Base-by-base conservation (phyloP, 208 protist species). In the Strigomonas culicis region DNA sequence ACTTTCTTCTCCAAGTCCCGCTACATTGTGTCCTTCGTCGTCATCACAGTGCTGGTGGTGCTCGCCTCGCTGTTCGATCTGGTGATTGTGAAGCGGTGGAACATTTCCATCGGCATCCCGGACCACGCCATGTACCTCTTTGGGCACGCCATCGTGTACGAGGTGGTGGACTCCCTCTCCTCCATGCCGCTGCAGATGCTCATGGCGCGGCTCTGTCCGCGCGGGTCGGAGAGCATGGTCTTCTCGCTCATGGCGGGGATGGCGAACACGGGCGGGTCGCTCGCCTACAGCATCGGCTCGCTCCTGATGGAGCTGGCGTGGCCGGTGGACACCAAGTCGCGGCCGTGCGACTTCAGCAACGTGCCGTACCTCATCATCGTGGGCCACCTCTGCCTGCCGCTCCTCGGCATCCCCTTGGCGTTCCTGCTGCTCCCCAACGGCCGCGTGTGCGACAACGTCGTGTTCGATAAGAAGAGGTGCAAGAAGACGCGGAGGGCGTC, bases 161-260 rank as follows among this genome's bases (percentile, higher is more conserved):
- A 77, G 47, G 65, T 78, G 55, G 65, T 65, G 59, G 43, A 65
- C 52, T 67, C 74, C 62, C 44, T 87, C 17, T 68, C 66, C 31
- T 87, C 36, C 46, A 87, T 87, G 80, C 80, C 80, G 0, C 22
- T 70, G 36, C 59, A 69, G n/a, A 69, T 89, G 22, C 68, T 89
- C 10, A 82, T 81, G 58, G 82, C 80, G 1, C 78, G 83, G 15
- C 66, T 89, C 21, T 86, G 71, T 52, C 84, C 88, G 32, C 79
- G 76, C 46, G 82, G 80, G 15, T 71, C 82, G 28, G 86, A 93
- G 68, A 75, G 69, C 34, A 93, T 84, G 67, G 72, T 89, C 47
- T 88, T 80, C 51, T 75, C 87, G 4, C 68, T 93, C 17, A 72
- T 93, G 58, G 81, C 83, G 13, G 82, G 83, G 10, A 82, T 84